phyloP scores from a whole-genome alignment of 371 early-diverging fungal species.

The Synchytrium microbalum region DNA sequence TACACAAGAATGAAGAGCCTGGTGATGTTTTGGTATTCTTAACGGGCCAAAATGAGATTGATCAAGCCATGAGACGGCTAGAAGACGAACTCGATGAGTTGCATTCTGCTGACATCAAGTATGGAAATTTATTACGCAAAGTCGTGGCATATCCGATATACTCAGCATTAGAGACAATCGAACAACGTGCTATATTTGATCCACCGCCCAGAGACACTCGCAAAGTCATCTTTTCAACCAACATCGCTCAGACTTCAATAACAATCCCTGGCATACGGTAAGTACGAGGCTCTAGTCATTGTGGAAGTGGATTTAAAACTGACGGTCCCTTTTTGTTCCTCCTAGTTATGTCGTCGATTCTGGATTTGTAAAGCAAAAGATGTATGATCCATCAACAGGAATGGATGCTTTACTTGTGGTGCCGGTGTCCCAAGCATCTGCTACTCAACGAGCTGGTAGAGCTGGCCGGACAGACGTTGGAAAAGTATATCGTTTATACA shows the following conservation, averaged over 20 bases:
- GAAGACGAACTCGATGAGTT: slow-evolving; percentile 43
- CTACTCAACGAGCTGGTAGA: slow-evolving; percentile 73
- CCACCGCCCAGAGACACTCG: slow-evolving; percentile 52
- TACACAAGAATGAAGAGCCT: slow-evolving; percentile 60
- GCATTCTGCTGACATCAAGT: slow-evolving; percentile 4
- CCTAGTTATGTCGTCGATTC: slow-evolving; percentile 73
- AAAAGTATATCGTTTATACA: slow-evolving; percentile 59
- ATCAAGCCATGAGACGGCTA: slow-evolving; percentile 40
- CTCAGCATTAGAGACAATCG: slow-evolving; percentile 60
- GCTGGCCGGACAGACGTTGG: slow-evolving; percentile 66
- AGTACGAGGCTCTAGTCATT: neutral
- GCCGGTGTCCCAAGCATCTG: slow-evolving; percentile 63
- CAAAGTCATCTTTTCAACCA: slow-evolving; percentile 68
- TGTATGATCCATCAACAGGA: slow-evolving; percentile 28
- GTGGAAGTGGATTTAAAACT: neutral
- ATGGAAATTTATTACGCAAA: neutral
- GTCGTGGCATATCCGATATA: slow-evolving; percentile 57
- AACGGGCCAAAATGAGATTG: slow-evolving; percentile 80
- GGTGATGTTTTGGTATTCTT: slow-evolving; percentile 81
- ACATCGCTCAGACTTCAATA: slow-evolving; percentile 74
- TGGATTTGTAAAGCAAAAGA: slow-evolving; percentile 67
- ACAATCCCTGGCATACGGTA: slow-evolving; percentile 67
- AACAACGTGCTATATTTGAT: slow-evolving; percentile 62
- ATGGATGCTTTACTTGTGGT: slow-evolving; percentile 54
- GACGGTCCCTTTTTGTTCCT: neutral